Evolutionary conservation across 2,329 filamentous ascomycete genomes (phyloP).

Genomic region (Ceratocystis diversiconidia): DNA sequence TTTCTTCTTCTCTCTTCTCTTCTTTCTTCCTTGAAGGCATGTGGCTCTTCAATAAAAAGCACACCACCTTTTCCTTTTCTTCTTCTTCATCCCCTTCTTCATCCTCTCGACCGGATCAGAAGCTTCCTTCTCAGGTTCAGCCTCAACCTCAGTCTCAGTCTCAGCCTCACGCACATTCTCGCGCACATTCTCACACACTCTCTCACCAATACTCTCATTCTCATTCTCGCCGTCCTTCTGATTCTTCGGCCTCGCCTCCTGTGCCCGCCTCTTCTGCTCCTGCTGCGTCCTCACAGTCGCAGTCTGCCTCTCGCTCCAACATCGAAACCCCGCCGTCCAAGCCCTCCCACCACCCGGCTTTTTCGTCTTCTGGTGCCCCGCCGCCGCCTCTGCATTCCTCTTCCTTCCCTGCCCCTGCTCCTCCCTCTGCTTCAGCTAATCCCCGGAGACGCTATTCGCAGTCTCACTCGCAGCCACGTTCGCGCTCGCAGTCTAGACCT

Average conservation of each 20-base stretch:
- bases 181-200: background rate
- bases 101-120: conserved; percentile 9
- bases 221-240: background rate
- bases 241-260: background rate
- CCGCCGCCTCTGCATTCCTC: conserved; percentile 10
- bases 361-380: background rate
- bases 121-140: background rate
- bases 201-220: background rate
- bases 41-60: conserved; percentile 18
- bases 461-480: conserved; percentile 1
- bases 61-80: conserved; percentile 16
- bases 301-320: background rate
- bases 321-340: background rate
- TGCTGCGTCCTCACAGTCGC: background rate
- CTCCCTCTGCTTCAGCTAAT: conserved; percentile 11
- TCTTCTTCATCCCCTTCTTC: conserved; percentile 11
- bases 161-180: background rate
- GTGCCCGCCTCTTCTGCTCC: background rate
- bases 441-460: conserved; percentile 10
- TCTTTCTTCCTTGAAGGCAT: conserved; percentile 18
- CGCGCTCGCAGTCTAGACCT: conserved; percentile 7
- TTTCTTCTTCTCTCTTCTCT: conserved; percentile 13
- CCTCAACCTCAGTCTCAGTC: background rate
- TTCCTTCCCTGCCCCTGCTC: background rate
- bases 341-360: background rate